Base-by-base conservation (phyloP, 768 basidiomycete genomes). In the Trametes cubensis region DNA sequence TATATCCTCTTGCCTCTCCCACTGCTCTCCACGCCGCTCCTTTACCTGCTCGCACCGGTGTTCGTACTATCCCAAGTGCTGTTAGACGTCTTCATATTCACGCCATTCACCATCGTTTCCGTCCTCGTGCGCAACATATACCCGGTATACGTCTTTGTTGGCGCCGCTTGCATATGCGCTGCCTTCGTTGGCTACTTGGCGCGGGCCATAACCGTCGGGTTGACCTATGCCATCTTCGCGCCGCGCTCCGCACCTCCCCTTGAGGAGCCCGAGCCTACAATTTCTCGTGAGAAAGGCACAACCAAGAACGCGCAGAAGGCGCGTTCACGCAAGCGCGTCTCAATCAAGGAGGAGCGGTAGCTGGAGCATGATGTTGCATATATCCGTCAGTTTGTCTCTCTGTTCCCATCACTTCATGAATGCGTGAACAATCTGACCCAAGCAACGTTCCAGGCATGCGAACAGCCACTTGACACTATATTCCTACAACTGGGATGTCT, bases 41-140 rank as follows among this genome's bases (percentile, higher is more conserved):
- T 67, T 6, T 83, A 82, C 65, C 38, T 84, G 40, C 66, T 88
- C 51, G 79, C 81, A 2, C 87, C 87, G 1, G 51, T 82, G 51
- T 68, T 77, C 30, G 73, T 82, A 51, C 73, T 83, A 61, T 34
- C 76, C 34, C 69, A 81, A 14, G 68, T 85, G 25, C 20, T 78
- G 7, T 60, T 79, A 23, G 76, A 81, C 48, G 41, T 80, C 23
- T 73, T 81, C 57, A 42, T 88, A 3, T 71, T 75, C 63, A 74
- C 77, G 21, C 87, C 87, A 0, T 81, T 80, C 65, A 63, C 68
- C 14, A 68, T 80, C 39, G 6, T 66, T 18, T 28, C 38, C 11
- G n/a, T 49, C 8, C 15, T 66, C 41, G 30, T 58, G 23, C 59
- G 59, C 34, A 67, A 65, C 26, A 20, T 71, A 17, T 70, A 72